Evolutionary conservation across 495 filamentous ascomycete species (phyloP), one percentile per base, ranked within the genome.

Genomic region (Barbatosphaeria neglecta): DNA sequence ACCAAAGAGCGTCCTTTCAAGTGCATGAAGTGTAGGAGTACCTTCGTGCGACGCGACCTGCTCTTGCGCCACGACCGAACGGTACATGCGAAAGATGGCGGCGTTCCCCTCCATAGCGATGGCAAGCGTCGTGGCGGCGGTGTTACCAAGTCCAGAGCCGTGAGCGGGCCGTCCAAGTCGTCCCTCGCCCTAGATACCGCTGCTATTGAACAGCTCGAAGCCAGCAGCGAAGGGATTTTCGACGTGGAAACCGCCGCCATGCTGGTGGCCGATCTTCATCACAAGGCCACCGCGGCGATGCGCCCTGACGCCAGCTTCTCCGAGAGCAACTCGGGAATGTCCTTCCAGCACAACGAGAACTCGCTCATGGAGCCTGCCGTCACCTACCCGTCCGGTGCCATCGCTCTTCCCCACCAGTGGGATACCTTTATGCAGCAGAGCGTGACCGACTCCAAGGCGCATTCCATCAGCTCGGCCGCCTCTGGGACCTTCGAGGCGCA

Each of bases 1-100:
- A 98, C 92, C 43, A 98, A 98, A 72, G 92, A 98, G 67, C 85
- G 92, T 48, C 92, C 92, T 27, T 98, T 98, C 77, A 96, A 96
- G 61, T 98, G 92, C 70, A 70, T 83, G 60, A 98, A 98, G 72
- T 98, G 92, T 69, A 79, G 90, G 57, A 97, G 92, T 74, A 98
- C 92, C 48, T 98, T 98, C 58, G 92, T 98, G 52, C 85, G 92
- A 63, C 85, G 92, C 68, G 92, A 98, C 68, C 77, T 98, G 20
- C 79, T 98, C 28, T 78, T 98, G 50, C 87, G 92, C 64, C 92
- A 98, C 70, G 92, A 98, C 63, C 87, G 92, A 55, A 98, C 92
- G 46, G 92, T 98, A 44, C 92, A 98, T 66, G 92, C 92, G 46
- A 98, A 98, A 67, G 92, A 98, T 76, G 93, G 93, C 55, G 92